Base-by-base conservation (phyloP, 768 basidiomycete species). In the Xerocomus potaroensis region DNA sequence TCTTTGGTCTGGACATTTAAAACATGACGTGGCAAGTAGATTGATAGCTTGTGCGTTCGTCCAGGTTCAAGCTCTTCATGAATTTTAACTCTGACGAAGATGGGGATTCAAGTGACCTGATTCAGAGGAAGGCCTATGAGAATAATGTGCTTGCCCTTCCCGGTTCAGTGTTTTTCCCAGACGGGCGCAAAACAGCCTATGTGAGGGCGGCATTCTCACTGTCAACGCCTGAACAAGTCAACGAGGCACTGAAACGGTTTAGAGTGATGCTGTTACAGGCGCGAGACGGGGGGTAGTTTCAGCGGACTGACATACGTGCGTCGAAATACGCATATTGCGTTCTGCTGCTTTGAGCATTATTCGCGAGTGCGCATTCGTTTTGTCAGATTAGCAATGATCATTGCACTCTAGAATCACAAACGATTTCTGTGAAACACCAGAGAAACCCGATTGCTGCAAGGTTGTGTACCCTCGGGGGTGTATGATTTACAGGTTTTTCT, bases 131-230 rank as follows among this genome's bases (percentile, higher is more conserved):
- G 45, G 91, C 91, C 6, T 76, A 87, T 43, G 80, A 83, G 54
- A 77, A 79, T 19, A 91, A 91, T 16, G 87, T 96, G 7, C 78
- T 96, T 18, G 91, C 88, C n/a, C 75, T 96, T 11, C 93, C 93
- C 1, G 93, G 93, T 14, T 81, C 77, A 3, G 82, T 81, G n/a
- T 94, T 93, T 69, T 71, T 84, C 47, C 90, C 92, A 10, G 81
- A 76, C 49, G 83, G 80, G 11, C 69, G 76, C 35, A 80, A 75
- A 61, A 83, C 84, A 8, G 72, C 81, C 21, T 89, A 85, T 61
- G 87, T 94, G 22, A 77, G 93, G 33, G 88, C 89, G n/a, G 74
- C 87, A 31, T 96, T 95, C 69, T 89, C 87, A 59, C 61, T 87
- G 47, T 69, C 80, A 16, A 69, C 71, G 1, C 77, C 78, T 45